Base-by-base conservation (phyloP, 2,329 filamentous ascomycete species). In the Sclerotinia nivalis region DNA sequence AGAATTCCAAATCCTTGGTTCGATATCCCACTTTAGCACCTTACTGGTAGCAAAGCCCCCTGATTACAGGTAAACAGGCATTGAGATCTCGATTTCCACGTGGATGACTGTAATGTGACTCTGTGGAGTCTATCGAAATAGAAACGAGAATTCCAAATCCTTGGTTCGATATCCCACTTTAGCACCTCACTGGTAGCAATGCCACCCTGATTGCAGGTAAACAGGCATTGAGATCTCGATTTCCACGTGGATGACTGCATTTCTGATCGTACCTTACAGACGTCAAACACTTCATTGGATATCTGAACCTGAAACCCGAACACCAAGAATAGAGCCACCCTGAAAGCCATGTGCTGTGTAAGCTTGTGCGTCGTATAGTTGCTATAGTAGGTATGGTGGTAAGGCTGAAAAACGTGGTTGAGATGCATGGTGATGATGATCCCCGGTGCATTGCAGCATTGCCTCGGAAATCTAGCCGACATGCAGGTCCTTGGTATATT, bases 201-300 rank as follows among this genome's bases (percentile, higher is more conserved):
- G 47, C 61, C 61, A 52, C 47, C 7, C 34, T 25, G 47, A 37
- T 20, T 15, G 22, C 61, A 52, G 47, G 4, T 15, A 22, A 20
- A 13, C 47, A 65, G 34, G 61, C 34, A 4, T 34, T 40, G n/a
- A 40, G 61, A 65, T 65, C 61, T 65, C 31, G 34, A 10, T 52
- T 65, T 28, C 15, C 61, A 65, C 61, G 61, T 65, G 61, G 22
- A 65, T 65, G 61, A 65, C 61, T 52, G 34, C 61, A 40, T 52
- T 65, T 28, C n/a, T 40, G 31, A 65, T 65, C 34, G 34, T 37
- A 65, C 47, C 61, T 65, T 37, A 65, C 59, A 65, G 61, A 13
- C 22, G 9, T 13, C 61, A 52, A 65, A 34, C 2, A 10, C 18
- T 28, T 52, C 15, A 65, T 52, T 65, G 31, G 61, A 20, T 40